Base-by-base conservation (phyloP, 805 yeast genomes). In the Metschnikowia bowlesiae region DNA sequence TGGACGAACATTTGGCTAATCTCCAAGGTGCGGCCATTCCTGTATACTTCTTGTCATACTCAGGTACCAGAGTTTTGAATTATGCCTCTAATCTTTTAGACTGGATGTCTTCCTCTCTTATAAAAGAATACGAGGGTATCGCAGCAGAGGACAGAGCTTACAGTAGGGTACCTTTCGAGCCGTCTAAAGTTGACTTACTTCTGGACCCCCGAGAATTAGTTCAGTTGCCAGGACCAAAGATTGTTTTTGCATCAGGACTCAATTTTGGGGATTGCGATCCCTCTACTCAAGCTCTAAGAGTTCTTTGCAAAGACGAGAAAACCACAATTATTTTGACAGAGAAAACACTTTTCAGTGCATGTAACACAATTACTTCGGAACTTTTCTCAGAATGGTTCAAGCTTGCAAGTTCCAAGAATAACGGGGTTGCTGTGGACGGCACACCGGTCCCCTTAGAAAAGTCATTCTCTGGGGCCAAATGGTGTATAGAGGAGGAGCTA, bases 51-150 rank as follows among this genome's bases (percentile, higher is more conserved):
- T 69, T 87, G n/a, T 82, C 96, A 3, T 84, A 82, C 59, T 83
- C 90, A 0, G 95, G 94, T 28, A 81, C 89, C 3, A 83, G 92
- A 60, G 77, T 85, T 4, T 66, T 94, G 50, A 79, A 85, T 28
- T 89, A 87, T 62, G 96, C 97, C 0, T 81, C 89, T 11, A 86
- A 90, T 49, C 87, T 94, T 85, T 69, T 92, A 30, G 99, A 94
- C 70, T 94, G 98, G 98, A 86, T 94, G 90, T 83, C 96, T 0
- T 80, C 92, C 0, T 78, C 84, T n/a, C 78, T 90, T n/a, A 79
- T 88, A 28, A 85, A 87, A 58, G 86, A 83, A 42, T 90, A 96
- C 92, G 96, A 89, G 61, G 69, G 64, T 35, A 44, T 51, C 14
- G 58, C 57, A 3, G 59, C 54, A 5, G 54, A 52, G 22, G 50